These are phyloP conservation scores for Cardamine resedifolia DNA, from an alignment of 345 rosid species.

Conservation along the genomic window DNA sequence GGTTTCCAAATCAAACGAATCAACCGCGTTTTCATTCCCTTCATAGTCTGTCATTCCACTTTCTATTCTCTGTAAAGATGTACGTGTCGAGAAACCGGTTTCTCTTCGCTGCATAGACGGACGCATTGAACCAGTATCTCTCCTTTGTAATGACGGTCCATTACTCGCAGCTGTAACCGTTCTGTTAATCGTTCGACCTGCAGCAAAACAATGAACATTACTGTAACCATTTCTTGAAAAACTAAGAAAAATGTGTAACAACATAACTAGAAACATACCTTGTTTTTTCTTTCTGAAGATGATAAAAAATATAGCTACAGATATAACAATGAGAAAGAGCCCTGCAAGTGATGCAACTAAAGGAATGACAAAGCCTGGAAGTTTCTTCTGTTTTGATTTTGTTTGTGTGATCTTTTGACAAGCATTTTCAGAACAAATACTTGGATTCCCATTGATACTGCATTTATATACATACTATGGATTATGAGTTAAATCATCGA, in stretches of 20 bases:
- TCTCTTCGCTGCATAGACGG: constrained; percentile 34
- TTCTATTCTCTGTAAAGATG: constrained; percentile 35
- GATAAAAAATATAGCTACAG: constrained; percentile 18
- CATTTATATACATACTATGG: neutral
- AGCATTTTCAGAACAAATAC: constrained; percentile 26
- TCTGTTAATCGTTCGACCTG: constrained; percentile 6
- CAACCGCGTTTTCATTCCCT: constrained; percentile 22
- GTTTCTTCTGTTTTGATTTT: constrained; percentile 22
- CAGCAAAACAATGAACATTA: neutral
- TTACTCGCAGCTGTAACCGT: constrained; percentile 19
- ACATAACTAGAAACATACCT: constrained; percentile 7
- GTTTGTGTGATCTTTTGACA: constrained; percentile 24
- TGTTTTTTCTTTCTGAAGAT: constrained; percentile 19
- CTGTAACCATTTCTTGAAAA: neutral
- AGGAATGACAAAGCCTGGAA: constrained; percentile 33
- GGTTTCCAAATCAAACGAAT: constrained; percentile 31
- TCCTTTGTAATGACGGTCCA: constrained; percentile 35
- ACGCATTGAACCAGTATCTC: constrained; percentile 28
- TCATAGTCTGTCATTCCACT: constrained; percentile 31
- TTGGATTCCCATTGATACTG: constrained; percentile 43
- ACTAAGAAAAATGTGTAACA: neutral
- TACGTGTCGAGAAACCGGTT: constrained; percentile 9
- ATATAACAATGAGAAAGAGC: constrained; percentile 25
- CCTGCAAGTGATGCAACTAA: constrained; percentile 41
- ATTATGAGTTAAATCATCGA: neutral